These are phyloP conservation scores for Globisporangium echinulatum DNA, from an alignment of 352 stramenopile species.

Conservation along the genomic window DNA sequence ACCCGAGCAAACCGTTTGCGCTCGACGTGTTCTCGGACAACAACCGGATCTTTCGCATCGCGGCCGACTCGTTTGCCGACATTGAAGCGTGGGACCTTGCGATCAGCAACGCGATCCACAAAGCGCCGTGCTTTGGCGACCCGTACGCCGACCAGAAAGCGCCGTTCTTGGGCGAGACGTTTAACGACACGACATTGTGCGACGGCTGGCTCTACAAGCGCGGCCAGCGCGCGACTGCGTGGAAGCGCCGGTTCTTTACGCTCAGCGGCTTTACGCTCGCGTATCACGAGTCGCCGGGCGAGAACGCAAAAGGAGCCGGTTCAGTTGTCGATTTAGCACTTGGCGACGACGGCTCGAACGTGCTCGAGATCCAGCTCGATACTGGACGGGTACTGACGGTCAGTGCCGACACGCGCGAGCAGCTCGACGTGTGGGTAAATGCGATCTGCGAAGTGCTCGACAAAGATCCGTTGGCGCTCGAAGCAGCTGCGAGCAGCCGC, in stretches of 20 bases:
- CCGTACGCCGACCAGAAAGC: conserved; percentile 46
- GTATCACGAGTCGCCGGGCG: conserved; percentile 56
- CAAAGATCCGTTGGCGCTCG: conserved; percentile 21
- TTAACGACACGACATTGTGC: conserved; percentile 41
- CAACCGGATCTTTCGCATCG: conserved; percentile 72
- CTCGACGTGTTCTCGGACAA: conserved; percentile 78
- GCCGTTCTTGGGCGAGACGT: conserved; percentile 56
- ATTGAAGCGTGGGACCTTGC: conserved; percentile 74
- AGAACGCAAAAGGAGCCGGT: conserved; percentile 52
- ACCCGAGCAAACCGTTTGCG: conserved; percentile 50
- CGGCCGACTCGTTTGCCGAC: conserved; percentile 54
- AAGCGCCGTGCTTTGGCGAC: conserved; percentile 59
- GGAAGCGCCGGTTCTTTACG: conserved; percentile 73
- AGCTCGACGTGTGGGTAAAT: conserved; percentile 56
- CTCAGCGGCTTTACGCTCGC: conserved; percentile 50
- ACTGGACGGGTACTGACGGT: conserved; percentile 57
- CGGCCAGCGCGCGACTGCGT: conserved; percentile 45
- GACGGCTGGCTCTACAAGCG: conserved; percentile 76
- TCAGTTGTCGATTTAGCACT: conserved; percentile 57
- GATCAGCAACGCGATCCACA: conserved; percentile 36
- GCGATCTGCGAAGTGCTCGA: conserved; percentile 52
- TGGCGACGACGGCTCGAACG: conserved; percentile 32
- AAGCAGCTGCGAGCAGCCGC: conserved; percentile 2
- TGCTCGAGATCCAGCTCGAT: conserved; percentile 63
- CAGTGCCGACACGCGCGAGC: conserved; percentile 43